phyloP scores from a whole-genome alignment of 345 rosid genomes.

The Lepidium didymum region DNA sequence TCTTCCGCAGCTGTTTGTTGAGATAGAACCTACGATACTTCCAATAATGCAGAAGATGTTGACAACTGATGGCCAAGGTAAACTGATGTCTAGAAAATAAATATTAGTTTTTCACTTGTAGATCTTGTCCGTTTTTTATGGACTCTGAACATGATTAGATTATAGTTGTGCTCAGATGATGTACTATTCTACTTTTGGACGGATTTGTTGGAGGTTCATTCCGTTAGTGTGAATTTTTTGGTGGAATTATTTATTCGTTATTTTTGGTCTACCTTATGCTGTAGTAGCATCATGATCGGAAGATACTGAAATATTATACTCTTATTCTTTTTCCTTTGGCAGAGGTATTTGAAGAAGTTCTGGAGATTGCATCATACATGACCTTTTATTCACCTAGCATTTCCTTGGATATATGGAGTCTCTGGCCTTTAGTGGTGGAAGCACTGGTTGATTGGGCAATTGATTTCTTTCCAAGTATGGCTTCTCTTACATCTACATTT shows the following conservation, averaged over 20 bases:
- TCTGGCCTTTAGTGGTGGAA: conserved; percentile 95
- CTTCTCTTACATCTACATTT: conserved; percentile 10
- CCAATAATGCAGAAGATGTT: conserved; percentile 91
- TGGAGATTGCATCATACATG: conserved; percentile 98
- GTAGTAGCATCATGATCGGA: conserved; percentile 10
- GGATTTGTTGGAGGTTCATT: neutral
- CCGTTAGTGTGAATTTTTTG: neutral
- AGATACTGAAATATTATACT: conserved; percentile 2
- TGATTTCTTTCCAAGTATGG: conserved; percentile 83
- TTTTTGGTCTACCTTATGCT: neutral
- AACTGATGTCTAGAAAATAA: neutral
- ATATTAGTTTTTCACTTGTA: neutral
- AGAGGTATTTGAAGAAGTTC: conserved; percentile 99
- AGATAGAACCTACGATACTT: conserved; percentile 82
- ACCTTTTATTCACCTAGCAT: conserved; percentile 92
- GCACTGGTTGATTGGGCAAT: conserved; percentile 97
- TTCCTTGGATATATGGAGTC: conserved; percentile 94
- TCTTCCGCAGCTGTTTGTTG: conserved; percentile 82
- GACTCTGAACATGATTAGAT: neutral
- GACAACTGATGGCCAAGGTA: conserved; percentile 98
- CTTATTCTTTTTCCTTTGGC: conserved; percentile 26
- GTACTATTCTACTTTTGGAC: neutral
- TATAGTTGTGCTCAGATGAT: neutral
- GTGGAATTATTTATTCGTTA: neutral
- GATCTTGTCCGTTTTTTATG: neutral